Base-by-base conservation (phyloP, 225 moss, liverwort and hornwort genomes). In the Anthoceros angustus region DNA sequence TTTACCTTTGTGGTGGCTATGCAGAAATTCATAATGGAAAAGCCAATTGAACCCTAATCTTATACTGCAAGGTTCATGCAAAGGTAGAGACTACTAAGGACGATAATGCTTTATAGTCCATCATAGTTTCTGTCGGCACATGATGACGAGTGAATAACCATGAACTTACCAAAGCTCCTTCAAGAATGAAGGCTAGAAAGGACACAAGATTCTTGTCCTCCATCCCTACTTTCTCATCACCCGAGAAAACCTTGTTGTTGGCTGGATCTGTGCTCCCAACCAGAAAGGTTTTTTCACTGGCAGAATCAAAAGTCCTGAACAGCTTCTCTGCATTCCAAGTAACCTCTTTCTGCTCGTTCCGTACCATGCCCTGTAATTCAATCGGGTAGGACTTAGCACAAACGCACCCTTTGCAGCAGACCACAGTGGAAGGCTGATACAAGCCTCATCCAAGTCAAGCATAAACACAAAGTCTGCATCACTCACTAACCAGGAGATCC, bases 271-370 rank as follows among this genome's bases (percentile, higher is more conserved):
- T 75, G 72, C 82, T 85, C 0, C 71, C 83, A 62, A 65, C 83
- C 64, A 95, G 75, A 5, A 86, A 91, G 0, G 86, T 88, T 63
- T 25, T 88, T 79, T 95, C 91, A 64, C 85, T 95, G 0, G 86
- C 85, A 74, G 91, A 86, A 70, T 95, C 86, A 12, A 95, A 42
- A 62, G 81, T 74, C 45, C 69, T 74, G 25, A 95, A 67, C n/a
- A 95, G 71, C 68, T 74, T 68, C 64, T 82, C 61, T 10, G 85
- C 82, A 5, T 76, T 62, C 18, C 86, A 69, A 21, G 70, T 67
- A 63, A 68, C 49, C 4, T 61, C n/a, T 25, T 60, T 61, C 25
- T 70, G 40, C 8, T 69, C 79, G 50, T 72, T 87, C 40, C 84
- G 78, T 40, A 88, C 68, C 3, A 86, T 72, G 61, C 86, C 82